Base-by-base conservation (phyloP, 2,329 filamentous ascomycete genomes). In the Trichophyton schoenleinii region DNA sequence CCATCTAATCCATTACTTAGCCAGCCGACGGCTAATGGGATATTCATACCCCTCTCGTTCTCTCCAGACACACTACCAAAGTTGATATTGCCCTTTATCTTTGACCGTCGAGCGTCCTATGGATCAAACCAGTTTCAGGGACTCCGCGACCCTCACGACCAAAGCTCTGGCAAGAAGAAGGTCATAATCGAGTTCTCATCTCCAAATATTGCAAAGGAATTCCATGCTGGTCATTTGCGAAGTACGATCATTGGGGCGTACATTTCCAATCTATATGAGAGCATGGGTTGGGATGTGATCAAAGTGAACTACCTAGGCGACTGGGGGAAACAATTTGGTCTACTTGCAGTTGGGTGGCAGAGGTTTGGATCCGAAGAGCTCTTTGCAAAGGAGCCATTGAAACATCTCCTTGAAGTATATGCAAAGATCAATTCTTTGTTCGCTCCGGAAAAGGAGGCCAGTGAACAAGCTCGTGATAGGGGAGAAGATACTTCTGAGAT, bases 201-300 rank as follows among this genome's bases (percentile, higher is more conserved):
- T 6, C 89, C 89, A 58, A 94, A 94, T 72, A 91, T 94, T 63
- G 89, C 89, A 53, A 92, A 92, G 75, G 88, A 86, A 22, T 90
- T 91, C 74, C 85, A 88, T 69, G 86, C 85, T 22, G 85, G 85
- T 4, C 87, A 91, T 75, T 77, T 91, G 66, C 80, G 87, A 67
- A 88, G 85, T 68, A 91, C 87, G 58, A 88, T 91, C 65, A 87
- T 90, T 61, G 87, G 87, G 49, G 85, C 85, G 34, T 89, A 88
- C 71, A 74, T 90, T 20, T 78, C 84, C 22, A 89, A 89, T 67
- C 70, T 89, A 1, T 87, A 89, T 70, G 78, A 85, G 67, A 78
- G 74, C 18, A 82, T 83, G 58, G 87, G 87, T 20, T 90, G 86
- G 84, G 82, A 89, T 41, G 86, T 89, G 0, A 73, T 83, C 52